Percentiles rank a stretch among this genome's conserved stretches.
Conservation (phyloP, 2,329 filamentous ascomycete species). For the Byssochlamys sp. region DNA sequence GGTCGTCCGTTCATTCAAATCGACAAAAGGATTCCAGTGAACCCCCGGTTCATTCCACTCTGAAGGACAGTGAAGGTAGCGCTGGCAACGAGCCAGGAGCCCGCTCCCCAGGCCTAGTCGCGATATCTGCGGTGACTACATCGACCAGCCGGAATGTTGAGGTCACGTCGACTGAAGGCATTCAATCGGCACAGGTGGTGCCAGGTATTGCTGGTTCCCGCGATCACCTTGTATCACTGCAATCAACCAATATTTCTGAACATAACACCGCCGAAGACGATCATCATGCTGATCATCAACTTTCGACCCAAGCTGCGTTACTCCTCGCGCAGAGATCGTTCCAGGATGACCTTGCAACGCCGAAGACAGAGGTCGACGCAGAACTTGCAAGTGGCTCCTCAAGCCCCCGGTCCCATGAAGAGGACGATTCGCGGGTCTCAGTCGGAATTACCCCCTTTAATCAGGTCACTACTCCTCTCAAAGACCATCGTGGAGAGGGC, state of each 20-base stretch:
- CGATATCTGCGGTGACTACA: constrained; percentile 1
- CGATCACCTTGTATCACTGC: constrained; percentile 27
- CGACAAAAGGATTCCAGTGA: neutral
- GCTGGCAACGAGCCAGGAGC: neutral
- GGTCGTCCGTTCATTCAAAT: neutral
- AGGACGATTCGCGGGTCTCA: neutral
- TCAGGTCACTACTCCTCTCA: constrained; percentile 10
- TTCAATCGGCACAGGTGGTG: constrained; percentile 31
- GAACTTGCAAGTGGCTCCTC: constrained; percentile 7
- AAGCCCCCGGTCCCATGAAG: neutral
- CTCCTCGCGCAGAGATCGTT: constrained; percentile 31
- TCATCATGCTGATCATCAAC: constrained; percentile 21
- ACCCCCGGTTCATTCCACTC: neutral
- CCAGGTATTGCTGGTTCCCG: constrained; percentile 17
- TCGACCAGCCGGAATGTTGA: neutral
- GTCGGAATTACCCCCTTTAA: constrained; percentile 23
- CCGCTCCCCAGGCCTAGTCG: constrained; percentile 4
- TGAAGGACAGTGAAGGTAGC: neutral
- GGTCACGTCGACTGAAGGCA: constrained; percentile 14
- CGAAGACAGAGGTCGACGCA: constrained; percentile 8
- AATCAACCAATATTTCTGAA: constrained; percentile 28
- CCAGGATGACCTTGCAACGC: constrained; percentile 28
- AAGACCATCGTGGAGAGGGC: constrained; percentile 2
- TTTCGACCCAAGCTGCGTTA: constrained; percentile 34
- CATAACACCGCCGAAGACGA: constrained; percentile 10